Base-by-base conservation (phyloP, 345 rosid species). In the Psidium guajava region DNA sequence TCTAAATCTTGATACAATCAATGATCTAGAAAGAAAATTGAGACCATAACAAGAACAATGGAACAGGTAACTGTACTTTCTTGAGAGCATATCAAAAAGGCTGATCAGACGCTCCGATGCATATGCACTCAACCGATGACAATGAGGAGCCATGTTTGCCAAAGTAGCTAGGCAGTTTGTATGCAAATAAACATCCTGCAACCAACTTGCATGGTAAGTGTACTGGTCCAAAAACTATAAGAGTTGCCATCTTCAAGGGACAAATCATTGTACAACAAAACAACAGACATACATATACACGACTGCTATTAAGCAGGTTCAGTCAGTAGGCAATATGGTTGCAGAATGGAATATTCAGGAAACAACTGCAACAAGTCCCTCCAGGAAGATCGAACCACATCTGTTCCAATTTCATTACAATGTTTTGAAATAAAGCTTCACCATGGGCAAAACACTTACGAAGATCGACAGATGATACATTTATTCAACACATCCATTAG, bases 111-210 rank as follows among this genome's bases (percentile, higher is more conserved):
- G 94, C 91, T 97, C 98, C 18, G 98, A 97, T 87, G 99, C 99
- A 91, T 96, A 96, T 86, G 98, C 96, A 92, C 98, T 97, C 92
- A 97, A 90, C 51, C 92, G 98, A 89, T 96, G 95, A 87, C 93
- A 92, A 90, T 97, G 99, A 87, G 99, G 99, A 58, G 99, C 99
- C 98, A 96, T 97, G 93, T 97, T 97, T 86, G 99, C 99, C 91
- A 97, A 90, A 83, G 98, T 95, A 81, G 99, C 99, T 44, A 97
- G 91, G 90, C 99, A 96, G 85, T 97, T 97, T 74, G 99, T 97
- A 88, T 97, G 99, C 53, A 97, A 93, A 92, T 97, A 97, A 61
- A 97, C 98, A 93, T 97, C 99, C 99, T 97, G 95, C 73, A 14
- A 50, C 61, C 24, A 53, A 56, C 25, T 69, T 69, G 47, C 77